phyloP scores from a whole-genome alignment of 2,329 filamentous ascomycete species.

The Microcyclosporella mali region DNA sequence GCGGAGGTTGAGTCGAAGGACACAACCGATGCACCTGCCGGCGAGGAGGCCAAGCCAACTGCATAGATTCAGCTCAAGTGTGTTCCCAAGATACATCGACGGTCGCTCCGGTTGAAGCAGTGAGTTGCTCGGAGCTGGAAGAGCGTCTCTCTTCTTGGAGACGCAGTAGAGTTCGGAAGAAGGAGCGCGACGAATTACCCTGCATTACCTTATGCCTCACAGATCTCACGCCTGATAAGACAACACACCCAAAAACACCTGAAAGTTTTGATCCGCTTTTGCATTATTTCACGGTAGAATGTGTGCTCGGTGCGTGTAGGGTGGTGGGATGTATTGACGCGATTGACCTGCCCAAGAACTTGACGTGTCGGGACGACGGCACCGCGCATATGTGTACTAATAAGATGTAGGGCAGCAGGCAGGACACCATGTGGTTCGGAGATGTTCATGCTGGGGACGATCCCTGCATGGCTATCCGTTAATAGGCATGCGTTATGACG shows the following conservation, averaged over 20 bases:
- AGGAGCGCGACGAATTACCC: conserved; percentile 13
- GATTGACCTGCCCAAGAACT: too few relatives aligned
- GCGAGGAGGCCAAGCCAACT: conserved; percentile 43
- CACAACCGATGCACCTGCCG: conserved; percentile 53
- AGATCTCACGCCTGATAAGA: conserved; percentile 6
- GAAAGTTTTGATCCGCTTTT: conserved; percentile 14
- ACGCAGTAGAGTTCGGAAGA: conserved; percentile 22
- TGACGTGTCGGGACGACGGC: too few relatives aligned
- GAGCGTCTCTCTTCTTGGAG: conserved; percentile 22
- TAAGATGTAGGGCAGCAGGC: too few relatives aligned
- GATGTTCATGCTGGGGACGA: too few relatives aligned
- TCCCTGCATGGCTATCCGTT: too few relatives aligned
- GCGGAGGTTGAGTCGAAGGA: conserved; percentile 49
- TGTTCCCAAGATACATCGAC: conserved; percentile 19
- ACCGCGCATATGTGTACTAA: neutral
- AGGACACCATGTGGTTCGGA: too few relatives aligned
- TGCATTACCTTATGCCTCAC: conserved; percentile 14
- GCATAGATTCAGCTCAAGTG: conserved; percentile 28
- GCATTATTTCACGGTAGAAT: too few relatives aligned
- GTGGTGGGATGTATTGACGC: too few relatives aligned
- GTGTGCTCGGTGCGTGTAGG: too few relatives aligned
- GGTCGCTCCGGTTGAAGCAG: conserved; percentile 19
- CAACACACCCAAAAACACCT: conserved; percentile 12
- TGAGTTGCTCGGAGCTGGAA: conserved; percentile 19
- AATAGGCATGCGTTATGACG: too few relatives aligned